These are phyloP conservation scores for Leishmania turanica DNA, from an alignment of 208 protist species.

Conservation along the genomic window DNA sequence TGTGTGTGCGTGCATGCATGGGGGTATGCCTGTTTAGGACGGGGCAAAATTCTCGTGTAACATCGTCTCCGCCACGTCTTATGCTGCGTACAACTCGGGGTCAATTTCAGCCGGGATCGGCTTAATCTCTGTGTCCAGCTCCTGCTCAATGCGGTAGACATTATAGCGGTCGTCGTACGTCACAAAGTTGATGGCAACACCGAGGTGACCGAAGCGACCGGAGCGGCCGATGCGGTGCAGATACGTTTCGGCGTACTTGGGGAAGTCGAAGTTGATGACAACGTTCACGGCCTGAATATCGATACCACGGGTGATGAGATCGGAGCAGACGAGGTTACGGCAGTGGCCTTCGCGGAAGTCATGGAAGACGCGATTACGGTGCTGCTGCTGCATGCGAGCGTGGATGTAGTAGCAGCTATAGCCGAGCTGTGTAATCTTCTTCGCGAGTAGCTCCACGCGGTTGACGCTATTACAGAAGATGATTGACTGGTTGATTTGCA, in stretches of 20 bases:
- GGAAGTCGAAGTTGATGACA: slow-evolving; percentile 99
- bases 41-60: neutral
- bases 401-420: slow-evolving; percentile 99
- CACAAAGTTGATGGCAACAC: slow-evolving; percentile 99
- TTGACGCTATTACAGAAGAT: slow-evolving; percentile 99
- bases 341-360: slow-evolving; percentile 98
- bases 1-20: too few relatives aligned
- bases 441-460: slow-evolving; percentile 98
- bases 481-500: slow-evolving; percentile 99
- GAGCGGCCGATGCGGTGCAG: slow-evolving; percentile 97
- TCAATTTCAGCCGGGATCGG: slow-evolving; percentile 98
- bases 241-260: slow-evolving; percentile 98
- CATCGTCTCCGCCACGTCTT: slow-evolving; percentile 19
- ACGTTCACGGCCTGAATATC: slow-evolving; percentile 99
- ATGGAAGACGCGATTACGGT: slow-evolving; percentile 99
- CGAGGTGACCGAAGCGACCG: slow-evolving; percentile 98
- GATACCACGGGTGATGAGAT: slow-evolving; percentile 99
- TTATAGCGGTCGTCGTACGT: slow-evolving; percentile 97
- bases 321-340: slow-evolving; percentile 99
- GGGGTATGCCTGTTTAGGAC: neutral
- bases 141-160: slow-evolving; percentile 98
- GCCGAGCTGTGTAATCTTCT: slow-evolving; percentile 99
- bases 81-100: slow-evolving; percentile 93
- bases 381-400: slow-evolving; percentile 98
- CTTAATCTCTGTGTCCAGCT: slow-evolving; percentile 99